These are phyloP conservation scores for Grifola frondosa DNA, from an alignment of 1,284 basidiomycete species.

Conservation along the genomic window DNA sequence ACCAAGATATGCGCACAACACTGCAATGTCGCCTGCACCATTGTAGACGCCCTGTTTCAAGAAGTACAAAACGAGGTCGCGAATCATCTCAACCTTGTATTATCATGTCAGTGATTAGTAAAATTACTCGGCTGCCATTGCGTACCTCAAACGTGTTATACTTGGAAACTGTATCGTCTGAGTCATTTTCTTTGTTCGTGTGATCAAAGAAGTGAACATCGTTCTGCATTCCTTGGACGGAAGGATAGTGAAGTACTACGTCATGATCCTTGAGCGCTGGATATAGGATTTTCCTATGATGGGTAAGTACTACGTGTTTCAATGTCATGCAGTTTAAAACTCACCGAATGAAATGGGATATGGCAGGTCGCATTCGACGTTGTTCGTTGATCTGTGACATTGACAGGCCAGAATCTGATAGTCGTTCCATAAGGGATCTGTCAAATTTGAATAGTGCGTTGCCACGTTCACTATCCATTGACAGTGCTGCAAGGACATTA, in stretches of 20 bases:
- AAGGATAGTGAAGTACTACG: conserved; percentile 46
- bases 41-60: conserved; percentile 43
- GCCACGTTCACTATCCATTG: conserved; percentile 40
- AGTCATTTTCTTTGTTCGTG: conserved; percentile 50
- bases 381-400: conserved; percentile 45
- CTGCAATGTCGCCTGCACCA: conserved; percentile 63
- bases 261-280: conserved; percentile 56
- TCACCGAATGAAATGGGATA: conserved; percentile 42
- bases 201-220: conserved; percentile 64
- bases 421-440: conserved; percentile 47
- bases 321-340: not conserved
- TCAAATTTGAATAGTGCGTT: conserved; percentile 42
- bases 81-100: conserved; percentile 59
- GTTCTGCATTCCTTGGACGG: conserved; percentile 55
- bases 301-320: no score
- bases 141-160: conserved; percentile 65
- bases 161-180: conserved; percentile 60
- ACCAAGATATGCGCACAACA: conserved; percentile 74
- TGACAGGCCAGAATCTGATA: conserved; percentile 36
- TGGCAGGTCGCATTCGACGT: conserved; percentile 44
- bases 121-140: conserved; percentile 1
- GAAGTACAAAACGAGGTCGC: conserved; percentile 69
- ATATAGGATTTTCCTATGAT: conserved; percentile 54
- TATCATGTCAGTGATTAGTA: not conserved
- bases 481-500: conserved; percentile 30